These are phyloP conservation scores for Cornus controversa DNA, from an alignment of 148 eudicot species.

Conservation along the genomic window DNA sequence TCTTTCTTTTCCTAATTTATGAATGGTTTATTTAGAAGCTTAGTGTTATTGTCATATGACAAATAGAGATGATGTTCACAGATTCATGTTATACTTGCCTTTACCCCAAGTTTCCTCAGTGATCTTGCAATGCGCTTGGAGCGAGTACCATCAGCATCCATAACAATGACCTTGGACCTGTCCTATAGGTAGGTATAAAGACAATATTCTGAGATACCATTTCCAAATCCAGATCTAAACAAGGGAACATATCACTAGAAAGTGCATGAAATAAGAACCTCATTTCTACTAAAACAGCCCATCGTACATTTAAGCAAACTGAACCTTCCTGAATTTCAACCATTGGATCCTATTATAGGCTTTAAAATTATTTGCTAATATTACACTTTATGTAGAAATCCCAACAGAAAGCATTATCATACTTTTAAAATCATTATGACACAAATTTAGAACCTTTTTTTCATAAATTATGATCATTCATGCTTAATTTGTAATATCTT, in stretches of 20 bases:
- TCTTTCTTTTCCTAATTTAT: conserved; percentile 5
- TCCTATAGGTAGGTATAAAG: conserved; percentile 55
- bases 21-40: neutral
- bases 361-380: neutral
- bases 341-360: conserved; percentile 8
- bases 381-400: neutral
- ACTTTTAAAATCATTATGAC: neutral
- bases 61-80: neutral
- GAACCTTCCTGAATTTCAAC: neutral
- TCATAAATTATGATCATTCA: neutral
- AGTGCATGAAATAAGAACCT: neutral
- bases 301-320: conserved; percentile 3
- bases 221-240: neutral
- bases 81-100: conserved; percentile 44
- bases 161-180: conserved; percentile 75
- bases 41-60: neutral
- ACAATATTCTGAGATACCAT: conserved; percentile 26
- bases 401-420: neutral
- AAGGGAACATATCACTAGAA: neutral
- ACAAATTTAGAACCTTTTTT: neutral
- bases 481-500: neutral
- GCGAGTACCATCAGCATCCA: conserved; percentile 90
- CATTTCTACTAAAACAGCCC: neutral
- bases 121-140: conserved; percentile 94
- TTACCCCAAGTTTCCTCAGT: conserved; percentile 68